A percentile compares a stretch with the other conserved stretches of the same genome.
Conservation (phyloP, 2,329 filamentous ascomycete species). For the Neopestalotiopsis rosae region DNA sequence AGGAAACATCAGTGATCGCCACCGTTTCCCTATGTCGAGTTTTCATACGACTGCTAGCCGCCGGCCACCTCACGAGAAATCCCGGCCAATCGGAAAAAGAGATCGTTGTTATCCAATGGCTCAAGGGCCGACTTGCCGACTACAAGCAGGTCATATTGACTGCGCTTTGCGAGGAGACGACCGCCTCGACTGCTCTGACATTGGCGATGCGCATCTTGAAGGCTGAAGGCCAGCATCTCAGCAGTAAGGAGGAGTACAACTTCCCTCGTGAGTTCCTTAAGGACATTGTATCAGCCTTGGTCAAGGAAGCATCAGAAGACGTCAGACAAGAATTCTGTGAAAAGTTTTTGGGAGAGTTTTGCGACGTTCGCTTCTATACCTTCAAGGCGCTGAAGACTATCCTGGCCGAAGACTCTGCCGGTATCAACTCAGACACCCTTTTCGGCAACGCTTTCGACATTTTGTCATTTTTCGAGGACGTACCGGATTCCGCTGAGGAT, state of each 20-base stretch:
- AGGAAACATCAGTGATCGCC: conserved; percentile 68
- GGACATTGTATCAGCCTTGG: conserved; percentile 65
- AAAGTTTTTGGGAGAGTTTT: conserved; percentile 79
- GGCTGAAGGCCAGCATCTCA: conserved; percentile 71
- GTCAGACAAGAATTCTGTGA: conserved; percentile 76
- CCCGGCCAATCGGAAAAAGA: conserved; percentile 75
- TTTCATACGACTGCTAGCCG: conserved; percentile 80
- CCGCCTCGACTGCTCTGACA: conserved; percentile 75
- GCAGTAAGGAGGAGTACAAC: conserved; percentile 65
- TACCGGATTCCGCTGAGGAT: conserved; percentile 70
- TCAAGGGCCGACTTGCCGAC: conserved; percentile 75
- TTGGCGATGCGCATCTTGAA: conserved; percentile 85
- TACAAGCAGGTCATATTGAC: conserved; percentile 68
- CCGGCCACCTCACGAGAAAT: conserved; percentile 71
- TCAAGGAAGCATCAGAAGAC: conserved; percentile 62
- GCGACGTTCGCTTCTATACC: conserved; percentile 85
- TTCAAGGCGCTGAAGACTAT: conserved; percentile 70
- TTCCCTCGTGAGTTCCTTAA: conserved; percentile 74
- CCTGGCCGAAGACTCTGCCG: conserved; percentile 34
- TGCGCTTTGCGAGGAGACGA: conserved; percentile 66
- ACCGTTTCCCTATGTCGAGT: conserved; percentile 84
- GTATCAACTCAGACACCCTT: conserved; percentile 37
- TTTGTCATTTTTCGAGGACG: conserved; percentile 70
- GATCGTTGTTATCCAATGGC: conserved; percentile 75
- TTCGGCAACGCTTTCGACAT: conserved; percentile 67